Evolutionary conservation across 2,329 filamentous ascomycete genomes (phyloP).

Genomic region (Diplodia sapinea): DNA sequence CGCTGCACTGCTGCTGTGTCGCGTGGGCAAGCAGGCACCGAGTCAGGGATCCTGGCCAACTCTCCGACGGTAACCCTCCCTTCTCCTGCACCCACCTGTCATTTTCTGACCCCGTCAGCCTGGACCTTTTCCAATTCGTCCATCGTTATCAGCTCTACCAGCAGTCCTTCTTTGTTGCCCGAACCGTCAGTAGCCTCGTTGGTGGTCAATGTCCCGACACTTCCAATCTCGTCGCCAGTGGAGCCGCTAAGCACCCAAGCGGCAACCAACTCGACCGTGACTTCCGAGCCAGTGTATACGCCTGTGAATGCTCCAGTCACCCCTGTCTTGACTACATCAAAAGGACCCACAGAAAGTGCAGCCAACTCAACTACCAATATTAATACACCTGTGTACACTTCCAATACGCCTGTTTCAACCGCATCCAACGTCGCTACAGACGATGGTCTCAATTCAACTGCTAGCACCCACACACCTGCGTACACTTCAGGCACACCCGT

Average conservation of each 20-base stretch:
- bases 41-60: slow-evolving; percentile 3
- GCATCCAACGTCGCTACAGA: background rate
- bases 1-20: slow-evolving; percentile 2
- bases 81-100: background rate
- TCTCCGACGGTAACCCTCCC: slow-evolving; percentile 12
- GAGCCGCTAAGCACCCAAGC: background rate
- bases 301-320: background rate
- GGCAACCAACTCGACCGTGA: slow-evolving; percentile 2
- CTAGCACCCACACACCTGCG: background rate
- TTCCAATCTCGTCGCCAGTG: background rate
- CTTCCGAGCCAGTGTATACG: background rate
- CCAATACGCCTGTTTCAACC: background rate
- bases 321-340: no score
- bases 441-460: background rate
- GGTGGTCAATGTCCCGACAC: background rate
- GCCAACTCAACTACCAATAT: background rate
- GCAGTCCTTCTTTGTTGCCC: background rate
- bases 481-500: background rate
- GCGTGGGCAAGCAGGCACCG: slow-evolving; percentile 22
- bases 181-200: background rate
- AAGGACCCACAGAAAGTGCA: no score
- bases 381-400: background rate
- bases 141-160: background rate
- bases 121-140: slow-evolving; percentile 23
- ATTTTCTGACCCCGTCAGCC: slow-evolving; percentile 1